Evolutionary conservation across 768 basidiomycete species (phyloP).

Genomic region (Daedaleopsis nitida): DNA sequence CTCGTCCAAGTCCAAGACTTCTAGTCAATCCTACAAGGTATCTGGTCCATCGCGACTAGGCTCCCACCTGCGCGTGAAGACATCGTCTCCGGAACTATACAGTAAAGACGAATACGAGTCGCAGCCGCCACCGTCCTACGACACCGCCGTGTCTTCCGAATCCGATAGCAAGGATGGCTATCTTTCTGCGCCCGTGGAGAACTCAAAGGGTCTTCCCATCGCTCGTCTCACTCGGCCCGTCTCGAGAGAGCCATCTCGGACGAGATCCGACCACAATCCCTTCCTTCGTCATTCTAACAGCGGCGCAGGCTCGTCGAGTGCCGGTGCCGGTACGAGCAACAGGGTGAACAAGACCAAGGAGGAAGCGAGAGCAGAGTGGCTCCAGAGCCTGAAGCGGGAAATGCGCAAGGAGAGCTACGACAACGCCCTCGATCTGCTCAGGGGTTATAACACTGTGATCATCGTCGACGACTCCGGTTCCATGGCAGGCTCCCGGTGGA

Average conservation of each 20-base stretch:
- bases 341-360: neutral
- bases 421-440: constrained; percentile 37
- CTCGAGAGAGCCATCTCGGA: neutral
- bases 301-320: too few species aligned
- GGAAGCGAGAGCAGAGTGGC: constrained; percentile 3
- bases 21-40: neutral
- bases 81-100: neutral
- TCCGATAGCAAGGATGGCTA: neutral
- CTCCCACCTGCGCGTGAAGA: neutral
- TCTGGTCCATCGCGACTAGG: constrained; percentile 9
- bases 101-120: neutral
- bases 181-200: neutral
- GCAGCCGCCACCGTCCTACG: neutral
- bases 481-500: constrained; percentile 53
- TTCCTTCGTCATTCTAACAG: too few species aligned
- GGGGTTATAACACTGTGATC: constrained; percentile 56
- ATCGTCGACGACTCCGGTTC: constrained; percentile 64
- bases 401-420: constrained; percentile 25
- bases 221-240: neutral
- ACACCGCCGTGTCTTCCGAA: neutral
- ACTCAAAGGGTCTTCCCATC: neutral
- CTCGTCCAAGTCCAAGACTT: constrained; percentile 12
- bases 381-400: constrained; percentile 13
- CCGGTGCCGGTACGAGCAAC: neutral
- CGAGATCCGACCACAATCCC: too few species aligned